Base-by-base conservation (phyloP, 305 asterid species). In the Coffea humblotiana region DNA sequence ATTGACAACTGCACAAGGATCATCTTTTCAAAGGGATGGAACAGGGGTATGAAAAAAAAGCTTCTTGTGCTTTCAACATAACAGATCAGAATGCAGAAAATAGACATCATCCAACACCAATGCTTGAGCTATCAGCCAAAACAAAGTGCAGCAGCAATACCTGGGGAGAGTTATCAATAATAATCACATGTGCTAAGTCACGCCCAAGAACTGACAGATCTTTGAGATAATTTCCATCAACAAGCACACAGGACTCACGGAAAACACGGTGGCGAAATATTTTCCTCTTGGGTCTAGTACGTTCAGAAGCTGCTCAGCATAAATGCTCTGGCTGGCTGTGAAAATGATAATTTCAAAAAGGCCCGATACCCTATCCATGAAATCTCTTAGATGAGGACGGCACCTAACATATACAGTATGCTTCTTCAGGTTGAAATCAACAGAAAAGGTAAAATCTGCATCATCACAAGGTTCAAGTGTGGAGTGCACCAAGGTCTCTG, bases 401-500 rank as follows among this genome's bases (percentile, higher is more conserved):
- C 98, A 92, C 75, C 98, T 88, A 67, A 96, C 99, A 80, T 86
- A 93, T 56, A 96, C 96, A 1, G 93, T 86, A 83, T 96, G 97
- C 72, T 92, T 92, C 74, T 82, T 89, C 69, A 82, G 79, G 90
- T 96, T 94, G 83, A 96, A 94, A 87, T 96, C 88, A 63, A 94
- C 99, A 6, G 93, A 77, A 84, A 96, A 96, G 45, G 98, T 93
- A 88, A 96, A 94, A 88, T 96, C 99, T 47, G 97, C 92, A 87
- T 92, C 97, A 51, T 83, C 84, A 75, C 96, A 94, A n/a, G 95
- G 97, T 78, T 96, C 99, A 48, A 96, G 98, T 43, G 97, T 85
- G 70, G 99, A 94, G 88, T 96, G 99, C 89, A 96, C 99, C 97
- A 96, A 89, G 77, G 99, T 96, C 87, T 96, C 99, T 96, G 98